These are phyloP conservation scores for Botrytis fabae DNA, from an alignment of 2,329 filamentous ascomycete species.

Conservation along the genomic window DNA sequence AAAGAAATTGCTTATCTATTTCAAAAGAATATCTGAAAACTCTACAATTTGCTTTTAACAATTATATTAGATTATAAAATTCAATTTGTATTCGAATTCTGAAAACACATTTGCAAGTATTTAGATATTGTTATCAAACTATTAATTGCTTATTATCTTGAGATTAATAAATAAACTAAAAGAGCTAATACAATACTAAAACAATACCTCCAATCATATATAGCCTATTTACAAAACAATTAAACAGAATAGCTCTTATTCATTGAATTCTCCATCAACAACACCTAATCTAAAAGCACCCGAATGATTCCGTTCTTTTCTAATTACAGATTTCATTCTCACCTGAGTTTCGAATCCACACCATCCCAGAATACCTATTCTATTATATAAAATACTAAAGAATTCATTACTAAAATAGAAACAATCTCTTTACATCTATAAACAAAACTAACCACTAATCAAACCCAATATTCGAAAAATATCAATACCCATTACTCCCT, in stretches of 20 bases:
- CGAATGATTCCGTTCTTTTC: no score
- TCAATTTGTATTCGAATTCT: background rate
- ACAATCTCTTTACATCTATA: no score
- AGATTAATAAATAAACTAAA: background rate
- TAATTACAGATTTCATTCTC: no score
- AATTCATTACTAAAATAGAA: no score
- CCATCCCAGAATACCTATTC: fast-evolving
- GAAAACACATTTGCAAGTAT: background rate
- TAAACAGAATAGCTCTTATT: fast-evolving
- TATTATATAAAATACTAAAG: no score
- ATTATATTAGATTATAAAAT: background rate
- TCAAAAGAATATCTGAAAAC: background rate
- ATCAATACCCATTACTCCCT: no score
- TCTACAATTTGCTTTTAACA: background rate
- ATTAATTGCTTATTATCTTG: background rate
- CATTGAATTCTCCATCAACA: no score
- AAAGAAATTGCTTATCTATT: background rate
- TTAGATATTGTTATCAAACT: background rate
- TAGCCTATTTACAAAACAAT: no score
- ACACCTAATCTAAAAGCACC: fast-evolving
- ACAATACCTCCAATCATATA: no score
- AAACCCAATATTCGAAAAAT: no score
- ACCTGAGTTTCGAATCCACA: fast-evolving
- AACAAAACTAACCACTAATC: no score
- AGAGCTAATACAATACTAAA: background rate